A percentile compares a stretch with the other conserved stretches of the same genome.
Conservation (phyloP, 441 rosid genomes). For the Hypseocharis bilobata region DNA sequence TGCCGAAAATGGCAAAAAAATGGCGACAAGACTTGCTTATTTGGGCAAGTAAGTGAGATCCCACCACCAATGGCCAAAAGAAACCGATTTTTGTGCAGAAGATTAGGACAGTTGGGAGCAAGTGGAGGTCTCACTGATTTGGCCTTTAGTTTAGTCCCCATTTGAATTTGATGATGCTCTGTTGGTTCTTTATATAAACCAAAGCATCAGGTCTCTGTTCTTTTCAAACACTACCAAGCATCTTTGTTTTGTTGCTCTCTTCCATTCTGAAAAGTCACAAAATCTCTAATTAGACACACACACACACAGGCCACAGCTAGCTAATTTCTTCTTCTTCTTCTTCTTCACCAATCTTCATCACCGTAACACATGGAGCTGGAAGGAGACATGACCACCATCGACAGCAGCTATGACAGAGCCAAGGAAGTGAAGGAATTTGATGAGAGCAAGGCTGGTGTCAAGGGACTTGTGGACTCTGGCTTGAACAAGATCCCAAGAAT, state of each 20-base stretch:
- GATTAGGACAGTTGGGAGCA: too few relatives aligned
- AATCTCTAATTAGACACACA: too few relatives aligned
- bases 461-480: slow-evolving; percentile 38
- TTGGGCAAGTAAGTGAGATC: too few relatives aligned
- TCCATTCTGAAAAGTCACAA: too few relatives aligned
- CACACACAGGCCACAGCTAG: background rate
- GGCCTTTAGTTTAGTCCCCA: too few relatives aligned
- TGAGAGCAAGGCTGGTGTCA: slow-evolving; percentile 40
- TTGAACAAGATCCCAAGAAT: slow-evolving; percentile 32
- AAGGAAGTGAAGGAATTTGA: slow-evolving; percentile 38
- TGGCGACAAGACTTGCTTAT: too few relatives aligned
- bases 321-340: background rate
- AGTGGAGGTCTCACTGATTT: too few relatives aligned
- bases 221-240: background rate
- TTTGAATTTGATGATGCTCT: too few relatives aligned
- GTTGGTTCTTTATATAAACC: background rate
- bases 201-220: background rate
- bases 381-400: slow-evolving; percentile 18
- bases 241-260: background rate
- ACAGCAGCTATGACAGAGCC: slow-evolving; percentile 26
- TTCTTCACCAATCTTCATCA: background rate
- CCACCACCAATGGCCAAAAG: too few relatives aligned
- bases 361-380: background rate
- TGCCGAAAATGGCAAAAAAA: too few relatives aligned
- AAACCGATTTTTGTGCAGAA: too few relatives aligned